phyloP scores from a whole-genome alignment of 305 asterid species.

The Fraxinus floribunda region DNA sequence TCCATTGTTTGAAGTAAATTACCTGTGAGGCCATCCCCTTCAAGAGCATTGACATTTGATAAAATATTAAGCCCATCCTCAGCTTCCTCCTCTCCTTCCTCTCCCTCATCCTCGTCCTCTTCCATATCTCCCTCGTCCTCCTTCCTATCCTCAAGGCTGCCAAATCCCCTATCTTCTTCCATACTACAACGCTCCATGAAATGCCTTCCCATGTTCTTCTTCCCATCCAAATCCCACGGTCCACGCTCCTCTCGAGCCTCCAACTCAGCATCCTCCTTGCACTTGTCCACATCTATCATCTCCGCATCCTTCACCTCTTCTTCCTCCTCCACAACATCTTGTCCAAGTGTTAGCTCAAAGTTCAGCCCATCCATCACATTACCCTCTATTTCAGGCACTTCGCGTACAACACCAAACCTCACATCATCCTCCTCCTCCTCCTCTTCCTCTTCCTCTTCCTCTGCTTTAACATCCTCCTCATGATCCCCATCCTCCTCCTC shows the following conservation, averaged over 20 bases:
- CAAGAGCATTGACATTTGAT: conserved; percentile 19
- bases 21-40: conserved; percentile 54
- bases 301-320: conserved; percentile 35
- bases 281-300: conserved; percentile 28
- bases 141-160: conserved; percentile 23
- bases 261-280: conserved; percentile 24
- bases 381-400: not conserved
- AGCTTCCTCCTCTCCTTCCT: conserved; percentile 24
- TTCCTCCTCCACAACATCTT: conserved; percentile 30
- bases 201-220: conserved; percentile 36
- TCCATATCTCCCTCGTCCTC: conserved; percentile 27
- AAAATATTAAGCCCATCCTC: conserved; percentile 35
- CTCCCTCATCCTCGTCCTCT: conserved; percentile 27
- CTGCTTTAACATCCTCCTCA: too few relatives aligned
- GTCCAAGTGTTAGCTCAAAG: conserved; percentile 39
- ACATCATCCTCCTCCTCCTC: too few relatives aligned
- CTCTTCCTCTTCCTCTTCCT: too few relatives aligned
- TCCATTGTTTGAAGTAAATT: conserved; percentile 59
- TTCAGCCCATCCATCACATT: conserved; percentile 32
- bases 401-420: not conserved
- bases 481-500: too few relatives aligned
- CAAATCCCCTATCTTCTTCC: conserved; percentile 27
- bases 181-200: conserved; percentile 43
- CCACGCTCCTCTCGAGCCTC: conserved; percentile 27
- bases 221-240: conserved; percentile 48